Base-by-base conservation (phyloP, 805 yeast species). In the Henningerozyma blattae region DNA sequence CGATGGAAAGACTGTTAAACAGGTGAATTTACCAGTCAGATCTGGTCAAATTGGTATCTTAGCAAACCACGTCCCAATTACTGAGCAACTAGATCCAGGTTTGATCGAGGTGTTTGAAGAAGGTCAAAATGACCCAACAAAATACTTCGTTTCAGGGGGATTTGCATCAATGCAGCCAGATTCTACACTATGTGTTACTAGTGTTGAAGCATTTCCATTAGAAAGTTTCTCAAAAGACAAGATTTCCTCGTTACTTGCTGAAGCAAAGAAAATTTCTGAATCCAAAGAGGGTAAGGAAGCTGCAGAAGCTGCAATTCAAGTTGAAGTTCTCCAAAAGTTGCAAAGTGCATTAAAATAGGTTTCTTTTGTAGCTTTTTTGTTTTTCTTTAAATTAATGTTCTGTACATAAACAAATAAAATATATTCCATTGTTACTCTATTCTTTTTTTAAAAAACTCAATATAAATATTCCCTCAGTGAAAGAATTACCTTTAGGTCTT, bases 61-160 rank as follows among this genome's bases (percentile, higher is more conserved):
- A 58, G 95, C 97, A 51, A 80, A 84, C 69, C 98, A 91, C 76
- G 95, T 91, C 55, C 97, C 98, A 53, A 75, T 82, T 52, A 85
- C 89, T 45, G 97, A 91, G 68, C 94, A 91, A 72, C 77, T 91
- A 60, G 74, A 77, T 56, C 95, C 98, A 50, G 98, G 98, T 63
- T 72, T 91, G 42, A 80, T 91, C 52, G 95, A 87, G 64, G 76
- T 91, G 56, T 79, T 84, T 47, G 89, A 84, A 62, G 71, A 75
- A 54, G 62, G 80, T 36, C 69, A 72, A 40, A 81, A 81, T 51
- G 15, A 34, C 7, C 62, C 80, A 45, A 68, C 73, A 63, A 84
- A 82, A 64, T 89, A 63, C 70, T 91, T 89, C 52, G 86, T 89
- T 46, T 75, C 93, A 42, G 97, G 97, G 47, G 98, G 98, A 48